Conservation (phyloP, 768 basidiomycete genomes). For the Suillus spraguei region DNA sequence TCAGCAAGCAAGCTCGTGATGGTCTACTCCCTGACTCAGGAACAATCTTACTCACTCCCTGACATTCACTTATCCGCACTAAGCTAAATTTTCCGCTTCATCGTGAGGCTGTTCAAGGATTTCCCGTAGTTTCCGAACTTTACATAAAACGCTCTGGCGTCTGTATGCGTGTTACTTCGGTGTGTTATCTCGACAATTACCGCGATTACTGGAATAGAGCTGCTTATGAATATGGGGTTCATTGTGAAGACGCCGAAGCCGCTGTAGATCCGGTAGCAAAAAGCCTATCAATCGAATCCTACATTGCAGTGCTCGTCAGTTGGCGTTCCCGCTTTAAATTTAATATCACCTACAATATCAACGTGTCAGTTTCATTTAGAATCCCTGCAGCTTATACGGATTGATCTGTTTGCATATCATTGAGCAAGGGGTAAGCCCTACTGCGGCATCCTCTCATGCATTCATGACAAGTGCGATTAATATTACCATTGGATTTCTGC, state of each 20-base stretch:
- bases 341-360: neutral
- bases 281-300: neutral
- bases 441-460: neutral
- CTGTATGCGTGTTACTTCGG: neutral
- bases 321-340: neutral
- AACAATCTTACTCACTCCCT: conserved; percentile 6
- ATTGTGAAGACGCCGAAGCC: conserved; percentile 1
- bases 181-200: conserved; percentile 7
- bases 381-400: neutral
- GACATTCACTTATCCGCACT: neutral
- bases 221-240: conserved; percentile 2
- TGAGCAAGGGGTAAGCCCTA: neutral
- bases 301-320: neutral
- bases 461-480: neutral
- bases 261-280: neutral
- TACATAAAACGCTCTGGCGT: neutral
- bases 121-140: neutral
- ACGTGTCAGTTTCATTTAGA: neutral
- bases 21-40: conserved; percentile 1
- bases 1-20: neutral
- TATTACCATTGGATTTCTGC: neutral
- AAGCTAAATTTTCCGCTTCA: neutral
- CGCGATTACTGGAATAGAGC: neutral
- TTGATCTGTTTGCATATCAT: neutral
- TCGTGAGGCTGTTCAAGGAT: conserved; percentile 2